A percentile compares a stretch with the other conserved stretches of the same genome.
These are phyloP conservation scores for Schwanniomyces yamadae DNA, from an alignment of 805 yeast species.

Conservation along the genomic window DNA sequence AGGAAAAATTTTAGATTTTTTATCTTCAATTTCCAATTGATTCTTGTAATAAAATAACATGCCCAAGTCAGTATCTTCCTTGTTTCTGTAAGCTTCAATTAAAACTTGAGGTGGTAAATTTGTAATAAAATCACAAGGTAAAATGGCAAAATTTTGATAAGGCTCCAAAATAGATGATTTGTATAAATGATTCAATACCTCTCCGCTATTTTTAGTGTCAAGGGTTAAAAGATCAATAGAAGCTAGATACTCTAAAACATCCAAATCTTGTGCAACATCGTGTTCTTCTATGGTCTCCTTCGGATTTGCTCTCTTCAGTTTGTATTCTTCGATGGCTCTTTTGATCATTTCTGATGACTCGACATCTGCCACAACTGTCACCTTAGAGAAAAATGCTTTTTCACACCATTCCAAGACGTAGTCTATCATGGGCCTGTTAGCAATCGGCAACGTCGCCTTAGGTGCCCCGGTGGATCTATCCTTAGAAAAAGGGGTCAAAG, in stretches of 20 bases:
- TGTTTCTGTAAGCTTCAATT: constrained; percentile 78
- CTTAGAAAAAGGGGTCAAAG: constrained; percentile 69
- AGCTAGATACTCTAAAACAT: constrained; percentile 14
- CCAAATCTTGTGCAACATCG: constrained; percentile 13
- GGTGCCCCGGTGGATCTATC: constrained; percentile 63
- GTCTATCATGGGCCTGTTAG: constrained; percentile 83
- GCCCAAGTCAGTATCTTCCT: constrained; percentile 66
- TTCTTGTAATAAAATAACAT: constrained; percentile 77
- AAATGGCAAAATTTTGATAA: constrained; percentile 54
- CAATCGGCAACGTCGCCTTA: constrained; percentile 87
- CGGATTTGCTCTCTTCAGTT: constrained; percentile 32
- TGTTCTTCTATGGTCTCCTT: constrained; percentile 12
- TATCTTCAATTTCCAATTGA: constrained; percentile 72
- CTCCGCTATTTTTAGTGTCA: constrained; percentile 55
- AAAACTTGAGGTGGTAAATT: constrained; percentile 88
- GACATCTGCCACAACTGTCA: constrained; percentile 60
- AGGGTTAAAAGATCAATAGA: constrained; percentile 23
- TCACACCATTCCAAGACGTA: constrained; percentile 93
- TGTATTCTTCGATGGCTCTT: constrained; percentile 49
- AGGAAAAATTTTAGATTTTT: constrained; percentile 57
- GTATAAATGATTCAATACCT: constrained; percentile 48
- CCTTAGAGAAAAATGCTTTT: constrained; percentile 70
- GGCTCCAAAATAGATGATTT: constrained; percentile 41
- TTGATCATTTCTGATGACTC: constrained; percentile 48
- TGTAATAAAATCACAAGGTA: constrained; percentile 94